Evolutionary conservation across 768 basidiomycete genomes (phyloP), one percentile per base, ranked within the genome.

Genomic region (Suillus weaverae): DNA sequence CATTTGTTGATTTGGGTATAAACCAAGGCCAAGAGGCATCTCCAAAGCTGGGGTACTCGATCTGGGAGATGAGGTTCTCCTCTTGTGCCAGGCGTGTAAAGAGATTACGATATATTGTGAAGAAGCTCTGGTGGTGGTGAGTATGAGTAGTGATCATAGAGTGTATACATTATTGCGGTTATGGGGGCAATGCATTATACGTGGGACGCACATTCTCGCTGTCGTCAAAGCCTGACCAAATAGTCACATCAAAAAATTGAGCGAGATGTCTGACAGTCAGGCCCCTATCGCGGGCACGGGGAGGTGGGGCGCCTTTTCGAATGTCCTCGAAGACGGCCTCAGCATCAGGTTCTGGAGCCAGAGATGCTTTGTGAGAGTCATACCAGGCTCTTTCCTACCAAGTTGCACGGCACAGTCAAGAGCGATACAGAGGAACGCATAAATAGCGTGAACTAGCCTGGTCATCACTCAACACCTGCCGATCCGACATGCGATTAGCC

Each of bases 371-470:
- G 75, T 99, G 97, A 5, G 88, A 88, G 77, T 99, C 97, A 76
- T 99, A 99, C 93, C 95, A 99, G 51, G 97, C 95, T 70, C 97
- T 84, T 83, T 99, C 97, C 92, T 97, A 86, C 81, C n/a, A n/a
- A n/a, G n/a, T 85, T 82, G 75, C 70, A 61, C 55, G 48, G 54
- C 5, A 59, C 10, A 59, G 18, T 59, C 18, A 41, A 39, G 16
- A 18, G 41, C 33, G 63, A n/a, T 11, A 6, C 18, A 11, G n/a
- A 30, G 62, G 20, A 38, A 43, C 2, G 20, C 39, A 63, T 63
- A 60, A 46, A 65, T 67, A 64, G 51, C 57, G 51, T 11, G 38
- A 33, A 67, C 86, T 78, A 78, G 94, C 95, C 85, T 98, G 95
- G 66, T 96, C 94, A 75, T 98, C 97, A 70, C 93, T 94, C 50